Evolutionary conservation across 2,329 filamentous ascomycete species (phyloP), one percentile per base, ranked within the genome.

Genomic region (Apiospora hydei): DNA sequence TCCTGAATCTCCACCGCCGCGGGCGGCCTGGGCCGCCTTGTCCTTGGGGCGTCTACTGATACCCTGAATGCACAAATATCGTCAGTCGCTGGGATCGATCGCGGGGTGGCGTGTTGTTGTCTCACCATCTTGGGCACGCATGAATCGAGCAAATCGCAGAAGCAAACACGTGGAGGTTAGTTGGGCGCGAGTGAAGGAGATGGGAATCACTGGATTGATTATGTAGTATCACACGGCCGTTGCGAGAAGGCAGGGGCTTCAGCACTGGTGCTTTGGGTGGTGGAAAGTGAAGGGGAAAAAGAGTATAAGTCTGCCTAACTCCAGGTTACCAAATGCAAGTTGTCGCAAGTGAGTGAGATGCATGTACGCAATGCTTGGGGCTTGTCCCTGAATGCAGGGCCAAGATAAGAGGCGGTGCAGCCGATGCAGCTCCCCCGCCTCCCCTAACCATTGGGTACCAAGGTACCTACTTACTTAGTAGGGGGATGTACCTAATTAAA

Each of bases 41-140:
- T 87, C 84, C 77, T 85, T 86, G 71, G 83, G 82, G 77, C 85
- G 82, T 80, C 84, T 82, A 78, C 85, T 87, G 79, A 87, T 86
- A 82, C 81, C 85, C 85, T 87, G 16, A 53, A 69, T 14, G 70
- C 57, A 46, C 66, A 64, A 34, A 51, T 24, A 71, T 67, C 49
- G 70, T 71, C 53, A 71, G 69, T 70, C 44, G 34, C 44, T 38
- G 57, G 57, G 34, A 14, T 64, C 57, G 57, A n/a, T 64, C 57
- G 57, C 21, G 34, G 57, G 57, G 57, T n/a, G 57, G 41, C 41
- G 24, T 34, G 47, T 61, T 68, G 57, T 21, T 67, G 24, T 30
- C 70, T 71, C 66, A 71, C 70, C 70, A 71, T 80, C 51, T 78
- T 80, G 77, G 76, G 76, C 75, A 75, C 75, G 73, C 79, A 80